Conservation (phyloP, 2,329 filamentous ascomycete genomes). For the Calcarisporium arbuscula region DNA sequence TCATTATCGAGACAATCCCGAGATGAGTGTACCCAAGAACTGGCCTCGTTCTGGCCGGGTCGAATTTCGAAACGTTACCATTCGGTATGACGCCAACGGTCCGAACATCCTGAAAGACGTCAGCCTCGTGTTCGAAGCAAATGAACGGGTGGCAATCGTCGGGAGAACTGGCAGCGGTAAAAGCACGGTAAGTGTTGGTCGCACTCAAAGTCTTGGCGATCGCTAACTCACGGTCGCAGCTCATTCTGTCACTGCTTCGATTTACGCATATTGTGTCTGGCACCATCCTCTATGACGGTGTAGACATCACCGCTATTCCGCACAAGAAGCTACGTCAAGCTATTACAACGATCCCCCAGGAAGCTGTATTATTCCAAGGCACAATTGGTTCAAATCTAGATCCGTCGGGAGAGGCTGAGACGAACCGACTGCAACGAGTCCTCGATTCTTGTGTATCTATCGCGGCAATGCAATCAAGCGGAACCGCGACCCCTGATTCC, state of each 20-base stretch:
- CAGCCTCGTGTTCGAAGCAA: slow-evolving; percentile 41
- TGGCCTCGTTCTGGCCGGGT: slow-evolving; percentile 30
- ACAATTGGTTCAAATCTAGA: slow-evolving; percentile 45
- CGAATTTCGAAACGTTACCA: slow-evolving; percentile 30
- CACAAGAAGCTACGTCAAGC: slow-evolving; percentile 37
- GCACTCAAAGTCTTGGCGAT: not conserved
- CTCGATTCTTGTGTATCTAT: slow-evolving; percentile 46
- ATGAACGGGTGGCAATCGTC: slow-evolving; percentile 65
- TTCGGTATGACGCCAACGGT: slow-evolving; percentile 29
- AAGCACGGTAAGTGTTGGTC: slow-evolving; percentile 48
- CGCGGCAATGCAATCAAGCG: slow-evolving; percentile 8
- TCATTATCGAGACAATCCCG: slow-evolving; percentile 16
- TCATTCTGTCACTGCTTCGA: slow-evolving; percentile 39
- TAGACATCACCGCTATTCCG: slow-evolving; percentile 37
- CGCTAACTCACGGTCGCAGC: slow-evolving; percentile 8
- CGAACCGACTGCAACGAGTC: slow-evolving; percentile 44
- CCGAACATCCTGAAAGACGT: slow-evolving; percentile 35
- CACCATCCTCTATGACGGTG: slow-evolving; percentile 37
- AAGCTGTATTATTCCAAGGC: slow-evolving; percentile 42
- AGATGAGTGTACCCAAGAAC: slow-evolving; percentile 17
- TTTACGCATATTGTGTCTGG: slow-evolving; percentile 36
- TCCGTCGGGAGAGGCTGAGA: slow-evolving; percentile 42
- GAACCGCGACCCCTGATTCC: too few species aligned
- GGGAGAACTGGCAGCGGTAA: slow-evolving; percentile 72
- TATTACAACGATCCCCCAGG: slow-evolving; percentile 44